Evolutionary conservation across 768 basidiomycete genomes (phyloP).

Genomic region (Scleroderma citrinum): DNA sequence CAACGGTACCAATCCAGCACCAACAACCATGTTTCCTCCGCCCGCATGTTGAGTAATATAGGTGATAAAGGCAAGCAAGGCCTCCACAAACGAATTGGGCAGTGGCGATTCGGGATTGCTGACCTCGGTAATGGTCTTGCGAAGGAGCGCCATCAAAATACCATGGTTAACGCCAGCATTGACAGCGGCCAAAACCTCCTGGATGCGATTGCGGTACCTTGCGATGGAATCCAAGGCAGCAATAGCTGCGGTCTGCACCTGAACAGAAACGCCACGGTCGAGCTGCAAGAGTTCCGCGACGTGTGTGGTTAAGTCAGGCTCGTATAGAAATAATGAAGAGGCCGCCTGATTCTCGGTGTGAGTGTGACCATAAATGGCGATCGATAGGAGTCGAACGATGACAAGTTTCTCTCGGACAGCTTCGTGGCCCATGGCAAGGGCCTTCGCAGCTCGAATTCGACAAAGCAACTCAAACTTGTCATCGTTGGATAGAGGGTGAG

Average conservation of each 20-base stretch:
- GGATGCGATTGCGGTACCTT: constrained; percentile 74
- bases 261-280: constrained; percentile 61
- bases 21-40: constrained; percentile 90
- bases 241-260: constrained; percentile 80
- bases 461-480: constrained; percentile 88
- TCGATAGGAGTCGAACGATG: constrained; percentile 73
- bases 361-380: constrained; percentile 89
- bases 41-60: constrained; percentile 80
- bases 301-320: constrained; percentile 86
- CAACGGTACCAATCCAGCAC: constrained; percentile 85
- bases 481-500: constrained; percentile 63
- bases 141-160: constrained; percentile 81
- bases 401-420: constrained; percentile 75
- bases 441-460: constrained; percentile 75
- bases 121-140: constrained; percentile 74
- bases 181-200: constrained; percentile 84
- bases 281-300: constrained; percentile 86
- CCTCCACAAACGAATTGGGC: constrained; percentile 75
- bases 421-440: constrained; percentile 52
- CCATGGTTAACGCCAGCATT: constrained; percentile 97
- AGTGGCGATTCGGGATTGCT: constrained; percentile 57
- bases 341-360: constrained; percentile 74
- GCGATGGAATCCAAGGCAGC: constrained; percentile 88
- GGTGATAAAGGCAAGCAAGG: constrained; percentile 79
- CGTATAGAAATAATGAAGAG: constrained; percentile 84